These are phyloP conservation scores for Cryptosporidium sp. DNA, from an alignment of 169 alveolate species.

Conservation along the genomic window DNA sequence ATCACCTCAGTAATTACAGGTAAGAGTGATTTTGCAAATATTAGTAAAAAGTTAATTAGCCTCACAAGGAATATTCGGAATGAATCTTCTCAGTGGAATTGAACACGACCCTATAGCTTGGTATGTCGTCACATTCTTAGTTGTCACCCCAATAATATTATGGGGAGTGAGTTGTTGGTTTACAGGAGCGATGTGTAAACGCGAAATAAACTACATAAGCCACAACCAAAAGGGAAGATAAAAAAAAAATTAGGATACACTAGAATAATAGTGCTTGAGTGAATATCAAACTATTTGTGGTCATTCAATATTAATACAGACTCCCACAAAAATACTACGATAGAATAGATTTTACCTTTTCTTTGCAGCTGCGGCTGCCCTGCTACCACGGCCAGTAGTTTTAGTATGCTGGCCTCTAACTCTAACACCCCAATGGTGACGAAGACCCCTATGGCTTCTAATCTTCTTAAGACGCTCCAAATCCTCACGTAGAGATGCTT, in stretches of 20 bases:
- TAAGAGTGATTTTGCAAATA: neutral
- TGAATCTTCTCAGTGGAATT: conserved; percentile 67
- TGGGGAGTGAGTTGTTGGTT: conserved; percentile 74
- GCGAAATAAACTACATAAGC: conserved; percentile 32
- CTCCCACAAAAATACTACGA: neutral
- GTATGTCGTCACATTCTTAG: conserved; percentile 45
- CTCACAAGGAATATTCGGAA: conserved; percentile 48
- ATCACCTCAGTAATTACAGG: conserved; percentile 71
- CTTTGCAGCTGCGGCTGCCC: conserved; percentile 97
- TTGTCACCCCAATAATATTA: conserved; percentile 51
- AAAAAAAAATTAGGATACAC: conserved; percentile 19
- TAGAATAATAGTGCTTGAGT: neutral
- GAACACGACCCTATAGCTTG: conserved; percentile 72
- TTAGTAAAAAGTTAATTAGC: neutral
- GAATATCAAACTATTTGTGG: conserved; percentile 5
- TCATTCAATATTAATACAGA: neutral
- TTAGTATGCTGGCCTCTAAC: conserved; percentile 99
- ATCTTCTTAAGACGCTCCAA: conserved; percentile 98
- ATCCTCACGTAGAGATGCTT: conserved; percentile 98
- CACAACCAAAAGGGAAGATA: neutral
- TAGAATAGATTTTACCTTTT: conserved; percentile 88
- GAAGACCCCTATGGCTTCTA: conserved; percentile 97
- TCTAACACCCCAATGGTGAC: conserved; percentile 98
- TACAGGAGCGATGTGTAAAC: conserved; percentile 71
- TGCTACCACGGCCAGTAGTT: conserved; percentile 99